Conservation (phyloP, 164 flowering plant species). For the Piper longum region DNA sequence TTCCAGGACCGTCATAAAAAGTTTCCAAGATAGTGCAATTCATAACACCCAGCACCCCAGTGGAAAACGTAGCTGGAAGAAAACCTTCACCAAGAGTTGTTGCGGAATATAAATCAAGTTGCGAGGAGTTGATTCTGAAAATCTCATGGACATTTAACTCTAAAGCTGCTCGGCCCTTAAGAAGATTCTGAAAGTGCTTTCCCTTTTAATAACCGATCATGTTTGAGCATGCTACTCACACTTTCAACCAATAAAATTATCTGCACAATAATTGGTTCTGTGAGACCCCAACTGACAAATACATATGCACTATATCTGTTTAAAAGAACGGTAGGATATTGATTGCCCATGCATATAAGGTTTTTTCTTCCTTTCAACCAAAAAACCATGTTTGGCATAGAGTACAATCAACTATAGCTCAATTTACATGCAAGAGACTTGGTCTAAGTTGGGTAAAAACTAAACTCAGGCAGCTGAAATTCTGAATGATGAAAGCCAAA, state of each 20-base stretch:
- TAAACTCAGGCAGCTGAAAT: not conserved
- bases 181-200: slow-evolving; percentile 11
- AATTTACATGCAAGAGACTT: not conserved
- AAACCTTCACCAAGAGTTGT: too few relatives aligned
- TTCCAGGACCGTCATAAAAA: too few relatives aligned
- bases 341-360: not conserved
- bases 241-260: slow-evolving; percentile 81
- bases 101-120: not conserved
- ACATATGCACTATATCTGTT: not conserved
- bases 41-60: too few relatives aligned
- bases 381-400: not conserved
- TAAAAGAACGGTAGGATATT: too few relatives aligned
- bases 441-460: not conserved
- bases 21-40: too few relatives aligned
- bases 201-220: slow-evolving; percentile 60
- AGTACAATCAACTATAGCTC: not conserved
- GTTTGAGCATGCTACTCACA: slow-evolving; percentile 68
- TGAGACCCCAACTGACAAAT: not conserved
- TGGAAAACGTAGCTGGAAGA: too few relatives aligned
- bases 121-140: not conserved
- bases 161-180: slow-evolving; percentile 5
- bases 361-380: not conserved
- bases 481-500: not conserved
- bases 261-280: slow-evolving; percentile 26
- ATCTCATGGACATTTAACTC: not conserved